Percentiles rank a stretch among this genome's conserved stretches.
Evolutionary conservation across 192 early-diverging fungal genomes (phyloP).

Genomic region (Coemansia sp.): DNA sequence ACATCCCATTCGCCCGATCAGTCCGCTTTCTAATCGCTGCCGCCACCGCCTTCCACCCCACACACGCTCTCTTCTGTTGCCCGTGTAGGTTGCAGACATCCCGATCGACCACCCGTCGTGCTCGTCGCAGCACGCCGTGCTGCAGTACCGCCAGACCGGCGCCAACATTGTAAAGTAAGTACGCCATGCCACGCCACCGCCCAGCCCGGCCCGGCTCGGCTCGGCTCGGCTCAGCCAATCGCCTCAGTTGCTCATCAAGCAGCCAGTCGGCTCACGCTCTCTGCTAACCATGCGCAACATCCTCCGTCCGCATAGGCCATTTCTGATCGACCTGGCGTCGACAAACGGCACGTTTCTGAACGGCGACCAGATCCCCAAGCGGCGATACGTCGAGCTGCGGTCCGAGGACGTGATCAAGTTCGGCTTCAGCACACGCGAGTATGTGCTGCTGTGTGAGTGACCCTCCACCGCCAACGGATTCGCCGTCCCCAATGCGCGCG

Average conservation of each 20-base stretch:
- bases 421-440: constrained; percentile 87
- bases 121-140: constrained; percentile 90
- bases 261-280: too few relatives aligned
- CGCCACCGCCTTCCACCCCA: constrained; percentile 3
- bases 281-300: too few relatives aligned
- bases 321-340: constrained; percentile 90
- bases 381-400: constrained; percentile 82
- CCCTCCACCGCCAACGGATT: too few relatives aligned
- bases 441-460: constrained; percentile 77
- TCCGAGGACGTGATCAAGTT: constrained; percentile 84
- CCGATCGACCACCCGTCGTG: constrained; percentile 94
- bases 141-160: constrained; percentile 77
- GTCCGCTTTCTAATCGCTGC: too few relatives aligned
- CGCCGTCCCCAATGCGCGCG: too few relatives aligned
- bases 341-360: constrained; percentile 92
- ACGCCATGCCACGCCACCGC: too few relatives aligned
- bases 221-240: too few relatives aligned
- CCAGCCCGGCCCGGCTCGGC: too few relatives aligned
- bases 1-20: too few relatives aligned
- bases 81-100: constrained; percentile 76
- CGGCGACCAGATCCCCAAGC: constrained; percentile 63
- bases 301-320: constrained; percentile 78
- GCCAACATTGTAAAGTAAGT: constrained; percentile 29
- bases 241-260: too few relatives aligned
- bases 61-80: constrained; percentile 9